Evolutionary conservation across 2,329 filamentous ascomycete species (phyloP), one percentile per base, ranked within the genome.

Genomic region (Sporothrix phasma): DNA sequence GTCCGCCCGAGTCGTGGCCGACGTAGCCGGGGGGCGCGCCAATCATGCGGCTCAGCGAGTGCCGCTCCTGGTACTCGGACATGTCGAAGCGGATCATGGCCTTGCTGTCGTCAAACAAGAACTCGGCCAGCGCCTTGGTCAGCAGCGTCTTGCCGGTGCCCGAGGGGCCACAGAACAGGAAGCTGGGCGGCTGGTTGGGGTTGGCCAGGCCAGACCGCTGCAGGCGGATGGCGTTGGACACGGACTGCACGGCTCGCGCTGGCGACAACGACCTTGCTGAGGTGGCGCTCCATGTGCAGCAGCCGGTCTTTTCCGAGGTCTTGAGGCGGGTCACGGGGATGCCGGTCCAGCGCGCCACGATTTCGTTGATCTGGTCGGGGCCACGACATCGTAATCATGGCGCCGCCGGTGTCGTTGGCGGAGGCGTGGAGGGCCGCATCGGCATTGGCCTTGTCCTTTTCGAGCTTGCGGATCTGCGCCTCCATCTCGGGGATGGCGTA

Each of bases 11-110:
- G 72, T 99, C 94, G 74, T 99, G 93, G 17, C 94, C 94, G 66
- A 99, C 92, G 70, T 99, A 99, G 68, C 94, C 94, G 4, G 94
- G 94, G 22, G 94, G 94, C 22, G 94, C 92, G 74, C 94, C 94
- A 70, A 99, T 99, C 91, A 99, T 97, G 66, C 94, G 87, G 74
- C 91, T 96, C 15, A 99, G 84, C 0, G 93, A 89, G 75, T 99
- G 94, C 5, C 93, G 88, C 77, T 99, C 94, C 76, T 99, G 95
- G 76, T 99, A 99, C 76, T 99, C 94, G 5, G 93, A 97, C 94
- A 99, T 99, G 74, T 99, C 94, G 78, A 99, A 96, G 45, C 94
- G 89, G 71, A 99, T 96, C 94, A 99, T 97, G 39, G 93, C 81
- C 79, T 97, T 97, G 29, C 93, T 79, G 70, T 99, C 94, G 73